A percentile compares a stretch with the other conserved stretches of the same genome.
Conservation (phyloP, 495 filamentous ascomycete species). For the Trichoderma asperelloides region DNA sequence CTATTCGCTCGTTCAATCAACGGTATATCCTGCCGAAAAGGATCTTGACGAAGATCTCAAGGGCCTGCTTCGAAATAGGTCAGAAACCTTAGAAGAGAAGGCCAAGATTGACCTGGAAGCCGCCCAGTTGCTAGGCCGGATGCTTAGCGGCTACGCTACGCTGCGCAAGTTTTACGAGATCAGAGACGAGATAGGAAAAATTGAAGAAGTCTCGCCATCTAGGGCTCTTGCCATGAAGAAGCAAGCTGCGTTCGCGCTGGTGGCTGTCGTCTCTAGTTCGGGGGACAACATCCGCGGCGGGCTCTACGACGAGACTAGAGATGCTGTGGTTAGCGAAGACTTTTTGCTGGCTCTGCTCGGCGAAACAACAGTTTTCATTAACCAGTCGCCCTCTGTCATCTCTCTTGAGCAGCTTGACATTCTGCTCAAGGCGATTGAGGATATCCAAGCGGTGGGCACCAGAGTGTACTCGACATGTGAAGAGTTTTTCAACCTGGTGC, state of each 20-base stretch:
- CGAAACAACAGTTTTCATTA: constrained; percentile 70
- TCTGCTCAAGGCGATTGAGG: constrained; percentile 72
- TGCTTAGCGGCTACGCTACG: constrained; percentile 85
- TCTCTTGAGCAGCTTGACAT: constrained; percentile 59
- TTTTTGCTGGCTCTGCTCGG: constrained; percentile 75
- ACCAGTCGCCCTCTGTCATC: constrained; percentile 41
- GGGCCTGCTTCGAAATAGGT: constrained; percentile 56
- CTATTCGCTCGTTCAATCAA: constrained; percentile 73
- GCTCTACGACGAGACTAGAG: constrained; percentile 67
- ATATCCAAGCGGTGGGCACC: constrained; percentile 65
- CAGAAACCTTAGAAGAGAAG: constrained; percentile 52
- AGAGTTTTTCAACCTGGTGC: constrained; percentile 55
- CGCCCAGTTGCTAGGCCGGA: constrained; percentile 66
- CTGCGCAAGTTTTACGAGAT: constrained; percentile 81
- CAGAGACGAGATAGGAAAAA: constrained; percentile 50
- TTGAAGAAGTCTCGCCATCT: constrained; percentile 28
- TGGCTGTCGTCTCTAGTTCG: constrained; percentile 72
- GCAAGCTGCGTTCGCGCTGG: constrained; percentile 61
- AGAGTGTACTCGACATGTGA: constrained; percentile 62
- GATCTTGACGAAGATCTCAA: constrained; percentile 63
- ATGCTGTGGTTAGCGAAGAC: constrained; percentile 76
- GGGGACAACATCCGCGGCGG: constrained; percentile 84
- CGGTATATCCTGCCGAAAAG: constrained; percentile 56
- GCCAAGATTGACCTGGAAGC: constrained; percentile 63
- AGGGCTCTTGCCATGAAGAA: constrained; percentile 43